Percentiles rank a stretch among this genome's conserved stretches.
phyloP scores from a whole-genome alignment of 352 stramenopile genomes.

The Pythium guiyangense region DNA sequence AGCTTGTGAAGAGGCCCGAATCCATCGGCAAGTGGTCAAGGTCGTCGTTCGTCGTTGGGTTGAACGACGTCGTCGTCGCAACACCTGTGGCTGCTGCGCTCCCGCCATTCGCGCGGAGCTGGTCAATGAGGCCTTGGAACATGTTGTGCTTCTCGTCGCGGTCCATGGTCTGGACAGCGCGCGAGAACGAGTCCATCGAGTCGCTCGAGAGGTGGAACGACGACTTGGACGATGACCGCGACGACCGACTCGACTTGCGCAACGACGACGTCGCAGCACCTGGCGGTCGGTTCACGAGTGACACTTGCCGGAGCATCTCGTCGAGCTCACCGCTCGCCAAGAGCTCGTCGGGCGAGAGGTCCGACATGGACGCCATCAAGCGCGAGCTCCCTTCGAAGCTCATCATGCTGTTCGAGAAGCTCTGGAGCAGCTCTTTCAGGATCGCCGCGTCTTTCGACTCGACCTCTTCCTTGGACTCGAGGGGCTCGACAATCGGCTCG shows the following conservation, averaged over 20 bases:
- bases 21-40: slow-evolving; percentile 31
- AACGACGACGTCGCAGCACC: slow-evolving; percentile 26
- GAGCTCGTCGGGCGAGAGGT: slow-evolving; percentile 75
- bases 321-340: slow-evolving; percentile 76
- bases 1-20: slow-evolving; percentile 28
- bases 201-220: slow-evolving; percentile 11
- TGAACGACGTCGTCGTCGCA: slow-evolving; percentile 6
- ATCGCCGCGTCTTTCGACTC: slow-evolving; percentile 55
- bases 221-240: slow-evolving; percentile 14
- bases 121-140: slow-evolving; percentile 62
- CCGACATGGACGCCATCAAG: slow-evolving; percentile 50
- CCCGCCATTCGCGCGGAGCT: slow-evolving; percentile 16
- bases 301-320: slow-evolving; percentile 71
- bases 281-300: slow-evolving; percentile 41
- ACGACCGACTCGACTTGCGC: slow-evolving; percentile 50
- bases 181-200: slow-evolving; percentile 48
- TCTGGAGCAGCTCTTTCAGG: slow-evolving; percentile 49
- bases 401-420: slow-evolving; percentile 40
- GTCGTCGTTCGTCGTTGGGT: not conserved
- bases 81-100: slow-evolving; percentile 13
- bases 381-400: slow-evolving; percentile 23
- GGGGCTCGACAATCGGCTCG: slow-evolving; percentile 35
- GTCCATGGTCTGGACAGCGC: slow-evolving; percentile 47
- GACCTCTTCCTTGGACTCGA: slow-evolving; percentile 44
- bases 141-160: slow-evolving; percentile 53